Base-by-base conservation (phyloP, 2,329 filamentous ascomycete species). In the Nemania sp. region DNA sequence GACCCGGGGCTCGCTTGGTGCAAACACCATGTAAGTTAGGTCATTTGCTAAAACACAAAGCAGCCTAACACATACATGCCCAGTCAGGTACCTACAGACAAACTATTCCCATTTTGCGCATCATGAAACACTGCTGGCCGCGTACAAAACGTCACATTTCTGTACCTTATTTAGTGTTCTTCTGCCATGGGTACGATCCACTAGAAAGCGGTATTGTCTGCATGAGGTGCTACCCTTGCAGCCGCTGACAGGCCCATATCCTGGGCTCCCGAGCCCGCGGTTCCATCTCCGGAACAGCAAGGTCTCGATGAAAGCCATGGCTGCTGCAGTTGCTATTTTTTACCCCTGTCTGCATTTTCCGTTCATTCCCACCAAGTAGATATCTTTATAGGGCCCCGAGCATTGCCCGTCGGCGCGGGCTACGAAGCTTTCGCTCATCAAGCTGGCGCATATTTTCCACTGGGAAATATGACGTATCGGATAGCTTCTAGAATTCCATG, bases 231-330 rank as follows among this genome's bases (percentile, higher is more conserved):
- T 40, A 62, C 45, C 62, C 62, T 59, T 61, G 61, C 55, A 57
- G 43, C 54, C 47, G 53, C 56, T 56, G 49, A 57, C 59, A 63
- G 61, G 61, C 52, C 48, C 47, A 58, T 29, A 29, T 65, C 62
- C 64, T 52, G 39, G 59, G 29, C 52, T 60, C 62, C 60, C 63
- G 60, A 63, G 42, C 52, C 60, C 42, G 57, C 54, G 60, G 63
- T 59, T 65, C 63, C 55, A 21, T 54, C 53, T 60, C 53, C 39
- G 48, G 53, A 49, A 50, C 18, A 17, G 48, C 37, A 57, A 50
- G 46, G 37, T 35, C 50, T 17, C 11, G 25, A 29, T 13, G 25
- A 45, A 37, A 55, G 34, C 50, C 54, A 40, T 58, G 61, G 39
- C 42, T 34, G 9, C 15, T 35, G 25, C 50, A 11, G 18, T 49